Percentiles rank a stretch among this genome's conserved stretches.
Conservation (phyloP, 495 filamentous ascomycete species). For the Penicillium egyptiacum region DNA sequence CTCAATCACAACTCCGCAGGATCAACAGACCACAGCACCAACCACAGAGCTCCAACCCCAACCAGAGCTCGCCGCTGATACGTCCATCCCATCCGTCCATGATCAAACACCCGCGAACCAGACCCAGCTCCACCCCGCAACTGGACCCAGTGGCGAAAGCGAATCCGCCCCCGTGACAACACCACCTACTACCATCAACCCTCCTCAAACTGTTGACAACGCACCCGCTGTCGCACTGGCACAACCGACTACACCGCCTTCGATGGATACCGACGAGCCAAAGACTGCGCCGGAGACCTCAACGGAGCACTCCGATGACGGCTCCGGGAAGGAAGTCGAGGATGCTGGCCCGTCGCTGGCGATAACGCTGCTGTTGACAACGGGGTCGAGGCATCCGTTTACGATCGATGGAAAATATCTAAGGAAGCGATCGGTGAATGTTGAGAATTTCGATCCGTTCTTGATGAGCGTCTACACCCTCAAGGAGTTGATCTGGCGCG, state of each 20-base stretch:
- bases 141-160: conserved; percentile 26
- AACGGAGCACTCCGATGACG: conserved; percentile 41
- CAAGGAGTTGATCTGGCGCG: conserved; percentile 87
- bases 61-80: conserved; percentile 15
- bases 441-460: conserved; percentile 78
- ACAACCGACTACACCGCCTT: conserved; percentile 17
- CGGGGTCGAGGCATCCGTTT: conserved; percentile 80
- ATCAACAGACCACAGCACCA: conserved; percentile 19
- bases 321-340: conserved; percentile 43
- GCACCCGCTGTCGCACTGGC: conserved; percentile 18
- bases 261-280: conserved; percentile 37
- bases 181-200: conserved; percentile 14
- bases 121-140: conserved; percentile 25
- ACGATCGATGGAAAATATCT: conserved; percentile 85
- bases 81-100: conserved; percentile 14
- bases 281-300: conserved; percentile 33
- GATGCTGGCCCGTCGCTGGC: conserved; percentile 46
- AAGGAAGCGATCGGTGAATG: conserved; percentile 69
- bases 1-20: conserved; percentile 29
- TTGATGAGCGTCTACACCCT: conserved; percentile 87
- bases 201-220: conserved; percentile 13
- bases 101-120: conserved; percentile 21
- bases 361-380: conserved; percentile 78
- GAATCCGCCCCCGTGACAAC: conserved; percentile 26
- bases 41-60: conserved; percentile 14